Evolutionary conservation across 192 early-diverging fungal genomes (phyloP).

Genomic region (Linnemannia exigua): DNA sequence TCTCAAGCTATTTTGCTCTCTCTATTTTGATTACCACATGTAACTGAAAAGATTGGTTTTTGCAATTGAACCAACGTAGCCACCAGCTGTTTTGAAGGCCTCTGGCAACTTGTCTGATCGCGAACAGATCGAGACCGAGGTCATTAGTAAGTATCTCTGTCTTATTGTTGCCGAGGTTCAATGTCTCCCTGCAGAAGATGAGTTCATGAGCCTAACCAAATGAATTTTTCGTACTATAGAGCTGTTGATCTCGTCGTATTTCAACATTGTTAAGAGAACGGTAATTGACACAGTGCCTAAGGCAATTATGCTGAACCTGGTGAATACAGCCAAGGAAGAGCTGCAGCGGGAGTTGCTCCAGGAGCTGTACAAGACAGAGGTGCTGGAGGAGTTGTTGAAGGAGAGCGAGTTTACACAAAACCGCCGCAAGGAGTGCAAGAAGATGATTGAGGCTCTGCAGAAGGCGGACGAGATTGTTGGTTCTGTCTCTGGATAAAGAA

Average conservation of each 20-base stretch:
- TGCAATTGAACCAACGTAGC: slow-evolving; percentile 61
- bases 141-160: slow-evolving; percentile 84
- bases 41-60: not conserved
- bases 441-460: slow-evolving; percentile 96
- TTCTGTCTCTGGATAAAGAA: slow-evolving; percentile 21
- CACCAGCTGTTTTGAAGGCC: slow-evolving; percentile 93
- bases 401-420: slow-evolving; percentile 94
- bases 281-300: slow-evolving; percentile 98
- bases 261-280: slow-evolving; percentile 98
- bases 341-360: slow-evolving; percentile 95
- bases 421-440: slow-evolving; percentile 95
- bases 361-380: slow-evolving; percentile 98
- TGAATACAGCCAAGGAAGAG: slow-evolving; percentile 89
- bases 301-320: slow-evolving; percentile 98
- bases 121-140: slow-evolving; percentile 98
- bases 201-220: not conserved
- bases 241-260: slow-evolving; percentile 97
- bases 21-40: not conserved
- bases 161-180: not conserved
- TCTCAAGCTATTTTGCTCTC: not conserved
- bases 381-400: slow-evolving; percentile 93
- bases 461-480: slow-evolving; percentile 80
- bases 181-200: not conserved
- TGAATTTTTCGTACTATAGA: slow-evolving; percentile 60
- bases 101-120: slow-evolving; percentile 96